These are phyloP conservation scores for Xylaria sp. DNA, from an alignment of 2,329 filamentous ascomycete species.

Conservation along the genomic window DNA sequence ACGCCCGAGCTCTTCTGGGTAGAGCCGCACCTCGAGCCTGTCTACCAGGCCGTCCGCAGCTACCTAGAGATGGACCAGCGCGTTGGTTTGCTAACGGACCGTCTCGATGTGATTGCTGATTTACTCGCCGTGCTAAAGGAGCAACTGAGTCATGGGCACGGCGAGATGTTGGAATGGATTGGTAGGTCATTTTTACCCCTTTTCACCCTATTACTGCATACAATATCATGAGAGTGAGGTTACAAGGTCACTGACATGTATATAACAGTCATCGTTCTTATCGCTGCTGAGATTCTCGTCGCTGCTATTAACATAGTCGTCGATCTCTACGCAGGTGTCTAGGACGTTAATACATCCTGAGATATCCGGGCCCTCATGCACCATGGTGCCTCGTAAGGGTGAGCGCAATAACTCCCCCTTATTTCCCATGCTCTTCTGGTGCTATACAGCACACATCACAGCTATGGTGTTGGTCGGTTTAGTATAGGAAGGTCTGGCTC, in stretches of 20 bases:
- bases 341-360: slow-evolving; percentile 12
- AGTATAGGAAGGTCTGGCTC: slow-evolving; percentile 8
- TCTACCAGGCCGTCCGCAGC: slow-evolving; percentile 93
- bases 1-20: slow-evolving; percentile 99
- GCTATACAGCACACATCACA: slow-evolving; percentile 23
- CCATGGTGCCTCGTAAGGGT: background rate
- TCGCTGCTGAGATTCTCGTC: slow-evolving; percentile 94
- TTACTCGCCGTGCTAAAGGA: slow-evolving; percentile 93
- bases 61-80: slow-evolving; percentile 99
- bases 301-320: slow-evolving; percentile 95
- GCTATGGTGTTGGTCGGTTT: slow-evolving; percentile 21
- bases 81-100: slow-evolving; percentile 87
- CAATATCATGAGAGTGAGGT: background rate
- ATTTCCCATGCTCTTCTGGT: background rate
- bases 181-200: slow-evolving; percentile 64
- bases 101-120: slow-evolving; percentile 93
- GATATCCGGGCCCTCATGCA: background rate
- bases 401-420: background rate
- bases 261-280: slow-evolving; percentile 84
- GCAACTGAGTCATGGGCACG: slow-evolving; percentile 92
- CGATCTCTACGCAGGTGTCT: slow-evolving; percentile 77
- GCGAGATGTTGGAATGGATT: slow-evolving; percentile 90
- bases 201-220: background rate
- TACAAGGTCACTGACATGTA: slow-evolving; percentile 33
- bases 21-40: slow-evolving; percentile 93